Evolutionary conservation across 2,329 filamentous ascomycete genomes (phyloP).

Genomic region (Thelonectria discophora): DNA sequence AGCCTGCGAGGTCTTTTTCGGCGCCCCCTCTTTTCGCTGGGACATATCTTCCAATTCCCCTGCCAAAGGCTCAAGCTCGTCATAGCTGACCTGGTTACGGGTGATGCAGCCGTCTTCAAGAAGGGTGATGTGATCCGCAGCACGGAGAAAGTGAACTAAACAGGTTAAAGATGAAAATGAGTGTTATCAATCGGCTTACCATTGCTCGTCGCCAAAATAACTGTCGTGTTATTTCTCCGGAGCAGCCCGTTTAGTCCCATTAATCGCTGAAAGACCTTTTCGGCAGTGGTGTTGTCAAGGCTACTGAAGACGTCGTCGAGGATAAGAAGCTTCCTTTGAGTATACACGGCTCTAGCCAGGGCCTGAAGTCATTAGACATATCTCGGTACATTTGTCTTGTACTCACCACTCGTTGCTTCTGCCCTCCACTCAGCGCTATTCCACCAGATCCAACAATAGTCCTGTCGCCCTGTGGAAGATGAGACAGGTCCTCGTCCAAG

Average conservation of each 20-base stretch:
- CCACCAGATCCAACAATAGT: slow-evolving; percentile 16
- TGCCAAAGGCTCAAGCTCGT: too few species aligned
- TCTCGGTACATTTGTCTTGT: neutral
- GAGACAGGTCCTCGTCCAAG: slow-evolving; percentile 1
- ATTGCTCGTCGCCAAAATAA: slow-evolving; percentile 49
- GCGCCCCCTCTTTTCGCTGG: too few species aligned
- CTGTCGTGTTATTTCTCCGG: slow-evolving; percentile 40
- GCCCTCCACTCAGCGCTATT: slow-evolving; percentile 7
- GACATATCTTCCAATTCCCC: too few species aligned
- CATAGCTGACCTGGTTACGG: too few species aligned
- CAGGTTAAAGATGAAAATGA: too few species aligned
- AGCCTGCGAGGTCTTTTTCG: too few species aligned
- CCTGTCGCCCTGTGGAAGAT: slow-evolving; percentile 1
- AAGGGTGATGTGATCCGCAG: slow-evolving; percentile 55
- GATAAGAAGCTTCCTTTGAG: slow-evolving; percentile 44
- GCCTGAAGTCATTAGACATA: slow-evolving; percentile 32
- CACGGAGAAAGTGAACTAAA: slow-evolving; percentile 46
- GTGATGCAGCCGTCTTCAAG: slow-evolving; percentile 40
- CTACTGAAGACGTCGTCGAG: slow-evolving; percentile 54
- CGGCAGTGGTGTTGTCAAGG: slow-evolving; percentile 52
- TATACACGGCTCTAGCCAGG: slow-evolving; percentile 47
- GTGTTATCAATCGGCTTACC: slow-evolving; percentile 25
- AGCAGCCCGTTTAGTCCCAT: slow-evolving; percentile 50
- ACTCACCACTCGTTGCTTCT: slow-evolving; percentile 37
- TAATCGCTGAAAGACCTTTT: slow-evolving; percentile 50